These are phyloP conservation scores for Salicornia ramosissima DNA, from an alignment of 148 eudicot genomes.

Conservation along the genomic window DNA sequence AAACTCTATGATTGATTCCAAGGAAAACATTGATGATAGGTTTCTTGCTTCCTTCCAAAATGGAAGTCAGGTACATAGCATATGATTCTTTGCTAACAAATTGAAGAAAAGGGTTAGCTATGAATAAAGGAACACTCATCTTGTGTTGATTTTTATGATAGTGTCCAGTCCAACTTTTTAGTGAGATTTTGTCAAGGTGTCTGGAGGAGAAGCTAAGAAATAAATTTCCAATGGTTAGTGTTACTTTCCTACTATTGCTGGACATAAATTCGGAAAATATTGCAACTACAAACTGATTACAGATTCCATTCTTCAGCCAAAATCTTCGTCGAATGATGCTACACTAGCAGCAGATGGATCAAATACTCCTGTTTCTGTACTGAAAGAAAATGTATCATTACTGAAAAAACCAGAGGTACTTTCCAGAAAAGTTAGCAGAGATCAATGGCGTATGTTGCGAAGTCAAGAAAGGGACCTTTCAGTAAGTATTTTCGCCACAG, in stretches of 20 bases:
- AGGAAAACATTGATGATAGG: slow-evolving; percentile 70
- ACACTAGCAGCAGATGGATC: slow-evolving; percentile 34
- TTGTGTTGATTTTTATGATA: slow-evolving; percentile 18
- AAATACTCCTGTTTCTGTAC: slow-evolving; percentile 28
- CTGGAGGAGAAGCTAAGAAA: slow-evolving; percentile 46
- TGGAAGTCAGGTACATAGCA: slow-evolving; percentile 45
- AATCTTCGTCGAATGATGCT: slow-evolving; percentile 29
- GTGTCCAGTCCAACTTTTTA: slow-evolving; percentile 46
- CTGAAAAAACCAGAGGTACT: slow-evolving; percentile 37
- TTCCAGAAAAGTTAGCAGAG: slow-evolving; percentile 35
- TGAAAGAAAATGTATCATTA: slow-evolving; percentile 29
- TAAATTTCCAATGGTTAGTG: slow-evolving; percentile 49
- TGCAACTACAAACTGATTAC: slow-evolving; percentile 6
- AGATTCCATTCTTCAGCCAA: slow-evolving; percentile 31
- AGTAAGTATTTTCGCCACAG: slow-evolving; percentile 43
- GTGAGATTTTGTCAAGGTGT: slow-evolving; percentile 47
- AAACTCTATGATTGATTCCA: slow-evolving; percentile 52
- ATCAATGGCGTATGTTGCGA: slow-evolving; percentile 39
- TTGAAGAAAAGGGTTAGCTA: too few relatives aligned
- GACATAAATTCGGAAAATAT: not conserved
- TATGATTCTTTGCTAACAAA: not conserved
- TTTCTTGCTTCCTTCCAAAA: slow-evolving; percentile 44
- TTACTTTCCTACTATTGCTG: not conserved
- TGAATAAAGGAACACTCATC: not conserved
- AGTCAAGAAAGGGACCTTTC: slow-evolving; percentile 67